A percentile compares a stretch with the other conserved stretches of the same genome.
Evolutionary conservation across 2,329 filamentous ascomycete species (phyloP).

Genomic region (Blumeria graminis): DNA sequence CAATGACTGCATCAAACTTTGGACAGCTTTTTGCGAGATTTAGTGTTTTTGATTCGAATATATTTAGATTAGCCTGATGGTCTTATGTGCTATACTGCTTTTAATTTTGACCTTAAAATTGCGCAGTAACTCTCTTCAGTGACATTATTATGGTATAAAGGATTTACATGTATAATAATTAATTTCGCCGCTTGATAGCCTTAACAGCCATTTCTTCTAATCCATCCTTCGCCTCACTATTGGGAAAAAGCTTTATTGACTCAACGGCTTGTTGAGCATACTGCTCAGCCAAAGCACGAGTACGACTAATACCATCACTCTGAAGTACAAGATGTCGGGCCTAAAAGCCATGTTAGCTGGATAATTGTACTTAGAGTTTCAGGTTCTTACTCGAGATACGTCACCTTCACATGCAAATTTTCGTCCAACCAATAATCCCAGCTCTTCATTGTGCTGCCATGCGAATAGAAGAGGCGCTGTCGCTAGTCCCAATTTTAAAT

Average conservation of each 20-base stretch:
- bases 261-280: slow-evolving; percentile 73
- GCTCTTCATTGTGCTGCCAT: slow-evolving; percentile 68
- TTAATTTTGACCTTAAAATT: too few relatives aligned
- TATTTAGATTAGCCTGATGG: too few relatives aligned
- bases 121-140: too few relatives aligned
- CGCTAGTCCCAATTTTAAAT: slow-evolving; percentile 76
- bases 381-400: slow-evolving; percentile 44
- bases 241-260: slow-evolving; percentile 64
- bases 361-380: too few relatives aligned
- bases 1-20: too few relatives aligned
- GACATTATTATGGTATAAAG: too few relatives aligned
- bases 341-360: slow-evolving; percentile 21
- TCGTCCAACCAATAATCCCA: slow-evolving; percentile 72
- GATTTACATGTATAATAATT: slow-evolving; percentile 7
- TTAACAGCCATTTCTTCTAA: slow-evolving; percentile 86
- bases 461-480: slow-evolving; percentile 88
- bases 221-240: slow-evolving; percentile 84
- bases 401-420: slow-evolving; percentile 74
- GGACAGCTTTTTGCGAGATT: too few relatives aligned
- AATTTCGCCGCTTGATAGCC: slow-evolving; percentile 74
- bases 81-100: too few relatives aligned
- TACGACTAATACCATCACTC: slow-evolving; percentile 80
- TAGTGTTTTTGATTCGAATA: too few relatives aligned
- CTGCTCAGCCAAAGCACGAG: slow-evolving; percentile 67
- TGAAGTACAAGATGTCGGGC: slow-evolving; percentile 63